Conservation (phyloP, 345 rosid genomes). For the Heritiera fomes region DNA sequence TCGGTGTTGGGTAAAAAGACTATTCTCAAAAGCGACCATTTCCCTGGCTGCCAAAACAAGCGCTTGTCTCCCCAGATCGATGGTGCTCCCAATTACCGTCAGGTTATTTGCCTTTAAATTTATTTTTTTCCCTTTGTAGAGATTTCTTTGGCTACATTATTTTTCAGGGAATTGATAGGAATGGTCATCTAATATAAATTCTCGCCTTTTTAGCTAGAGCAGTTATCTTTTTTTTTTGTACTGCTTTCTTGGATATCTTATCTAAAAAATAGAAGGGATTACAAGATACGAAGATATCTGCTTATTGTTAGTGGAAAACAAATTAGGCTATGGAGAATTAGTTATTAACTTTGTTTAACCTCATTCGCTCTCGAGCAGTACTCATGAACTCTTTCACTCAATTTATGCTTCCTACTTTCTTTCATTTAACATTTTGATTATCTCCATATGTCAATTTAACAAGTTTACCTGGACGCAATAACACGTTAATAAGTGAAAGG, state of each 20-base stretch:
- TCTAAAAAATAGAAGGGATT: neutral
- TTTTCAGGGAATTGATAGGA: neutral
- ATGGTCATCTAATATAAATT: neutral
- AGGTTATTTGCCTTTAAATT: constrained; percentile 45
- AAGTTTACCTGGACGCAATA: neutral
- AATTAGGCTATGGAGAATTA: neutral
- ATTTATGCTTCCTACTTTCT: neutral
- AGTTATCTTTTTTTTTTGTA: neutral
- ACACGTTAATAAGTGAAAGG: constrained; percentile 2
- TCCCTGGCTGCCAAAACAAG: constrained; percentile 99
- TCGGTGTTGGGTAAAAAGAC: constrained; percentile 97
- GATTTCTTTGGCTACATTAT: neutral
- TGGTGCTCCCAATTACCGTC: constrained; percentile 98
- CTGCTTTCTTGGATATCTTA: neutral
- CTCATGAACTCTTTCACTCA: neutral
- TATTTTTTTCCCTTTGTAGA: neutral
- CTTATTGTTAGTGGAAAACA: neutral
- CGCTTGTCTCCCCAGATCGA: constrained; percentile 90
- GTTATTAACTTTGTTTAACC: neutral
- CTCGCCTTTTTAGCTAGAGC: neutral
- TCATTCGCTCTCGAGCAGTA: neutral
- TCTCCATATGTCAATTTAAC: neutral
- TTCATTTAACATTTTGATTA: neutral
- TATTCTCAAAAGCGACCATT: constrained; percentile 95
- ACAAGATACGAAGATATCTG: neutral